Percentiles rank a stretch among this genome's conserved stretches.
phyloP scores from a whole-genome alignment of 345 rosid species.

The Lepidium sativum region DNA sequence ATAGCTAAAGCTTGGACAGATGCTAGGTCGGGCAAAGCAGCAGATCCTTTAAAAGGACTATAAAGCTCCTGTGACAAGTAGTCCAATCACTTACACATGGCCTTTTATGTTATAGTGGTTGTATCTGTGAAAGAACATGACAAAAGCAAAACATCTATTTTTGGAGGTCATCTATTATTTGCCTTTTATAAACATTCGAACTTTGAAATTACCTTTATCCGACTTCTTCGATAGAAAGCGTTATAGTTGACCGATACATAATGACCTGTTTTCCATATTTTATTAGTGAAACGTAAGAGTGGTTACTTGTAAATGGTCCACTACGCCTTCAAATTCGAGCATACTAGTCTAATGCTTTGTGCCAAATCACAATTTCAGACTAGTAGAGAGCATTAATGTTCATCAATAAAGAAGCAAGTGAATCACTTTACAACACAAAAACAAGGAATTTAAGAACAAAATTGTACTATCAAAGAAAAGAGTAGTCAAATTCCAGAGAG shows the following conservation, averaged over 20 bases:
- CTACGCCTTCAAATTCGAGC: not conserved
- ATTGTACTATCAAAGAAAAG: not conserved
- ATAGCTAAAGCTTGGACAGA: constrained; percentile 99
- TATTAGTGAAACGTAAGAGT: not conserved
- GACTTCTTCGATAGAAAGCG: too few relatives aligned
- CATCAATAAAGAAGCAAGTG: not conserved
- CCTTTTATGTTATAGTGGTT: not conserved
- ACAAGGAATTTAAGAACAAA: not conserved
- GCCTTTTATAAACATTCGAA: not conserved
- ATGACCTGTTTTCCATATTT: not conserved
- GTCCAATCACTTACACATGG: not conserved
- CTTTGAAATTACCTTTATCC: not conserved
- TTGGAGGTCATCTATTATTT: not conserved
- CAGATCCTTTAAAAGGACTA: constrained; percentile 55
- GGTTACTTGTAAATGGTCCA: not conserved
- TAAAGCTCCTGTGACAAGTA: not conserved
- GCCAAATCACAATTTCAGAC: not conserved
- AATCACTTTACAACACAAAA: not conserved
- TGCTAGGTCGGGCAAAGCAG: constrained; percentile 85
- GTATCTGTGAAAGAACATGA: not conserved
- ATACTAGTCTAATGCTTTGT: not conserved
- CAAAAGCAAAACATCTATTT: not conserved
- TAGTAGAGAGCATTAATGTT: too few relatives aligned
- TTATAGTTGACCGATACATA: not conserved
- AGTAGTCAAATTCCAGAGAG: not conserved